Base-by-base conservation (phyloP, 345 rosid genomes). In the Gynandropsis gynandra region DNA sequence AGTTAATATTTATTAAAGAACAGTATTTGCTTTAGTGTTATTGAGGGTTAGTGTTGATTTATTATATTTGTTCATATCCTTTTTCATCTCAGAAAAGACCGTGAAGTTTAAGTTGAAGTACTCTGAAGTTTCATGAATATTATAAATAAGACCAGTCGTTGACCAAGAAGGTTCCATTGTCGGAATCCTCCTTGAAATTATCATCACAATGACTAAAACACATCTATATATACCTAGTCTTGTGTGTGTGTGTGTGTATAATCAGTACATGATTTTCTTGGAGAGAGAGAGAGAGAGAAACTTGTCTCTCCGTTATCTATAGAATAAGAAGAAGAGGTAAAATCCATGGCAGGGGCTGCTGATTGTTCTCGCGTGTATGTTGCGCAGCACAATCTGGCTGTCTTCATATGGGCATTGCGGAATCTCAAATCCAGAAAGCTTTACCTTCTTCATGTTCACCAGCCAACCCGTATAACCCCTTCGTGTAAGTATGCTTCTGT, bases 341-440 rank as follows among this genome's bases (percentile, higher is more conserved):
- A 52, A 31, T 35, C 62, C 32, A 65, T 74, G 68, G 73, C 72
- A 17, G 38, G 35, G 21, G 47, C 1, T 48, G 44, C 29, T 38
- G 59, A 24, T 59, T 50, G 61, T 20, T 66, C 74, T 18, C 67
- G 77, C 0, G 64, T 83, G 10, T 83, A 72, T 51, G 76, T 80
- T 62, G 87, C 87, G 24, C 52, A 29, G 55, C 48, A 1, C 67
- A 57, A 42, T 48, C 80, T 18, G 66, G 45, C 56, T 61, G 72
- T 63, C 60, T 69, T 66, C 77, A 76, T 42, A 21, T 77, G 87
- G 92, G 79, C 82, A 6, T 12, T 80, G 48, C 49, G 57, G 39
- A 58, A 51, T 57, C 79, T 83, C 58, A 71, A n/a, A 14, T 45
- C 50, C 31, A 58, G 49, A 1, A 70, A 57, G 44, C 51, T 83